Base-by-base conservation (phyloP, 208 protist genomes). In the Trypanosomatidae sp. region DNA sequence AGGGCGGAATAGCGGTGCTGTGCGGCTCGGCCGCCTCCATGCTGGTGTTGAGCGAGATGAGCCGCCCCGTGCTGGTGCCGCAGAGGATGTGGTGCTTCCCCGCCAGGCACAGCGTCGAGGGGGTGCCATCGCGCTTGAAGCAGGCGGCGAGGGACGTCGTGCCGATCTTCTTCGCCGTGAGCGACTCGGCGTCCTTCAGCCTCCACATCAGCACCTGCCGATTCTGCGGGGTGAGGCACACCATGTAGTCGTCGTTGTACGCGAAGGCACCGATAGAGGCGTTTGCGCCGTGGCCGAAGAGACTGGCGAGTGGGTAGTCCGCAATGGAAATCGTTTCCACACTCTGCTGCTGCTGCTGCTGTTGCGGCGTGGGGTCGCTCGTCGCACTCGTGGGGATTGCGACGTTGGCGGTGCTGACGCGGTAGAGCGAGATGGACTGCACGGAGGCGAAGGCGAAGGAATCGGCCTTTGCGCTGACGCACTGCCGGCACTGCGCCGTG, bases 161-260 rank as follows among this genome's bases (percentile, higher is more conserved):
- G 58, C 49, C 75, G 33, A 91, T 69, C 30, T 77, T 76, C 56
- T 89, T 91, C 15, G 66, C 62, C 13, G 81, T 89, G 12, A 95
- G 62, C 39, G 81, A 28, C 78, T 94, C 88, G 1, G 78, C 79
- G 68, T 93, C 82, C 13, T 68, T 62, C 30, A 92, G 64, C 8
- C 78, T 56, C 88, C 90, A 96, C 46, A 96, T 46, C 46, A 77
- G 59, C 44, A 90, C 77, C 39, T 73, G 73, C 62, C 78, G 80
- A 62, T 69, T 79, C 52, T 80, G 81, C 39, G 85, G 50, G 0
- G 77, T 89, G 15, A 92, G 80, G 47, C 86, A 92, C 3, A 76
- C 88, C 80, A 94, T 76, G 69, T 87, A 90, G 17, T 93, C 92
- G 2, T 94, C 92, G 58, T 96, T 96, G 78, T 91, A 92, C 52